A percentile compares a stretch with the other conserved stretches of the same genome.
Evolutionary conservation across 2,329 filamentous ascomycete genomes (phyloP).

Genomic region (Talaromyces sp.): DNA sequence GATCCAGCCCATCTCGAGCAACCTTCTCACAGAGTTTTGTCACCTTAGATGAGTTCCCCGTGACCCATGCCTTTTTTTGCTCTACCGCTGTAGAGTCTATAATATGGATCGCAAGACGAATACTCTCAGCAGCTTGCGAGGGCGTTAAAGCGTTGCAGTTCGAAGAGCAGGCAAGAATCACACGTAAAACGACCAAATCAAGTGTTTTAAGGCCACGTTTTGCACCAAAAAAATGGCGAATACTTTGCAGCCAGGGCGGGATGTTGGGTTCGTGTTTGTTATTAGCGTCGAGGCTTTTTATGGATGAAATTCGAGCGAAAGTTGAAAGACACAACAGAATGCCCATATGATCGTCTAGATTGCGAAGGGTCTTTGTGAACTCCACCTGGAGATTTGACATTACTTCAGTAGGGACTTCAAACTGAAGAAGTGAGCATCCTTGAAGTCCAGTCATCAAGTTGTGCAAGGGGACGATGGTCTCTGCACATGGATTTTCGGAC

Average conservation of each 20-base stretch:
- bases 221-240: constrained; percentile 42
- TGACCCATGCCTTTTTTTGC: constrained; percentile 40
- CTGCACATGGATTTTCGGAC: constrained; percentile 32
- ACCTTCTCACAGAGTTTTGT: constrained; percentile 44
- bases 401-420: constrained; percentile 35
- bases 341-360: constrained; percentile 43
- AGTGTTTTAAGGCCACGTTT: constrained; percentile 45
- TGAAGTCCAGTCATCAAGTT: constrained; percentile 35
- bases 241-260: constrained; percentile 38
- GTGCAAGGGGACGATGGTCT: constrained; percentile 39
- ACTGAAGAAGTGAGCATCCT: constrained; percentile 28
- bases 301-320: constrained; percentile 38
- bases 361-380: constrained; percentile 41
- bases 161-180: constrained; percentile 44
- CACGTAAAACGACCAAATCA: constrained; percentile 44
- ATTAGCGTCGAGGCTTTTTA: constrained; percentile 7
- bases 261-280: constrained; percentile 19
- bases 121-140: constrained; percentile 35
- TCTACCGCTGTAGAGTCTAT: constrained; percentile 35
- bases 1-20: constrained; percentile 29
- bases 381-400: constrained; percentile 42
- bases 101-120: constrained; percentile 41
- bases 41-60: constrained; percentile 36
- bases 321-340: constrained; percentile 47
- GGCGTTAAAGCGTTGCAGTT: constrained; percentile 32